Conservation (phyloP, 2,329 filamentous ascomycete genomes). For the Escovopsis sp. region DNA sequence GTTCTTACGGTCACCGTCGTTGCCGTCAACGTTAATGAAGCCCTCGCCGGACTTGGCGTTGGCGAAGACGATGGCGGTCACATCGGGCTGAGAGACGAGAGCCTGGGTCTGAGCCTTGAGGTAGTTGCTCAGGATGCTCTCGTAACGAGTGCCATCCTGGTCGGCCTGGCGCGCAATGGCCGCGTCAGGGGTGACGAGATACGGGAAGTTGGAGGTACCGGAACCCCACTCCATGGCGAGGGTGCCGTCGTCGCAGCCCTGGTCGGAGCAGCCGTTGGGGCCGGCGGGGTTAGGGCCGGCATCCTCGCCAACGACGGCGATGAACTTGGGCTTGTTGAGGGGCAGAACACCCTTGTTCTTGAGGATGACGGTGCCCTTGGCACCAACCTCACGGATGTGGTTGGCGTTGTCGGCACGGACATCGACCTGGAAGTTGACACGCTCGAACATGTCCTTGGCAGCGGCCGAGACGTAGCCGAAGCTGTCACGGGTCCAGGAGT, state of each 20-base stretch:
- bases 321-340: constrained; percentile 60
- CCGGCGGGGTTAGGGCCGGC: constrained; percentile 61
- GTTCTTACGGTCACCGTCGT: constrained; percentile 82
- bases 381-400: constrained; percentile 62
- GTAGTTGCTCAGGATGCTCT: constrained; percentile 54
- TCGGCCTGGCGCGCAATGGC: constrained; percentile 51
- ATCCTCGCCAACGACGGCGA: constrained; percentile 71
- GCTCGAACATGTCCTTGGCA: constrained; percentile 44
- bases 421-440: constrained; percentile 70
- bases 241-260: constrained; percentile 44
- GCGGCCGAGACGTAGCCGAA: constrained; percentile 53
- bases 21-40: constrained; percentile 69
- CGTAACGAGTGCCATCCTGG: constrained; percentile 42
- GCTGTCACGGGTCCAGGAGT: constrained; percentile 71
- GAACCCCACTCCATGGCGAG: constrained; percentile 70
- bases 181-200: constrained; percentile 59
- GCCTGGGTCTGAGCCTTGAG: constrained; percentile 44
- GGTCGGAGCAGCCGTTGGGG: constrained; percentile 64
- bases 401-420: constrained; percentile 62
- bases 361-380: constrained; percentile 71
- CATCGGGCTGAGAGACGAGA: constrained; percentile 47
- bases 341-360: constrained; percentile 74
- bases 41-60: constrained; percentile 81
- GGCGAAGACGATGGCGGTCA: constrained; percentile 72
- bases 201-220: constrained; percentile 59